Conservation (phyloP, 106 monocot species). For the Iris macrosiphon region DNA sequence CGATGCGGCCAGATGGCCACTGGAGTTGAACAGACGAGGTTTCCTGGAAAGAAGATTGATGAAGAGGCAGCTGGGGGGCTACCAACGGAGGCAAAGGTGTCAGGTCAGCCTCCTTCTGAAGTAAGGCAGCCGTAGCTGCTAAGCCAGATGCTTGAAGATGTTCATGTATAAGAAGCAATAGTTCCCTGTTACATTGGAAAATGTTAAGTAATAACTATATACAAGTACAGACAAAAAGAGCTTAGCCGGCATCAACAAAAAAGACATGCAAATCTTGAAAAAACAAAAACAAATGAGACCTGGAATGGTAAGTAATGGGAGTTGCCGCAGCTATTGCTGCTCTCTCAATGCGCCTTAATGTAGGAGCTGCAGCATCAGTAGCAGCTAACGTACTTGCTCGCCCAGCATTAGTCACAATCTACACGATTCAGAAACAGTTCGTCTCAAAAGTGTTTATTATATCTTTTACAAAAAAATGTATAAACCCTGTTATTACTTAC, state of each 20-base stretch:
- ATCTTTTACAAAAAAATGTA: not conserved
- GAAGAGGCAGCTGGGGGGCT: conserved; percentile 36
- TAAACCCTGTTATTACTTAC: conserved; percentile 29
- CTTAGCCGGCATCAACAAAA: too few relatives aligned
- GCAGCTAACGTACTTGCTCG: conserved; percentile 92
- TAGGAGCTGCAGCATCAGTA: conserved; percentile 98
- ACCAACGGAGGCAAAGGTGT: conserved; percentile 44
- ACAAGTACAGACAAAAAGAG: too few relatives aligned
- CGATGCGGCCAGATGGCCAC: conserved; percentile 74
- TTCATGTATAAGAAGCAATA: conserved; percentile 87
- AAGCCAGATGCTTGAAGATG: conserved; percentile 86
- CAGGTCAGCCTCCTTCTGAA: conserved; percentile 84
- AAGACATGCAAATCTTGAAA: not conserved
- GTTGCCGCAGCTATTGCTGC: conserved; percentile 98
- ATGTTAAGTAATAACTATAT: conserved; percentile 2
- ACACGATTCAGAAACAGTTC: not conserved
- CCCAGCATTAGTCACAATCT: conserved; percentile 96
- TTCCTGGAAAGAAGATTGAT: conserved; percentile 52
- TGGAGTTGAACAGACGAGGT: conserved; percentile 24
- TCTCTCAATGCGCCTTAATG: conserved; percentile 93
- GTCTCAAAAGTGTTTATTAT: too few relatives aligned
- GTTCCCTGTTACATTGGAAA: conserved; percentile 69
- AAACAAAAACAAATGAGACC: conserved; percentile 21
- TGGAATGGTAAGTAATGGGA: conserved; percentile 90
- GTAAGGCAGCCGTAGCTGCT: conserved; percentile 49